Evolutionary conservation across 2,329 filamentous ascomycete genomes (phyloP).

Genomic region (Pezicula rhizophila): DNA sequence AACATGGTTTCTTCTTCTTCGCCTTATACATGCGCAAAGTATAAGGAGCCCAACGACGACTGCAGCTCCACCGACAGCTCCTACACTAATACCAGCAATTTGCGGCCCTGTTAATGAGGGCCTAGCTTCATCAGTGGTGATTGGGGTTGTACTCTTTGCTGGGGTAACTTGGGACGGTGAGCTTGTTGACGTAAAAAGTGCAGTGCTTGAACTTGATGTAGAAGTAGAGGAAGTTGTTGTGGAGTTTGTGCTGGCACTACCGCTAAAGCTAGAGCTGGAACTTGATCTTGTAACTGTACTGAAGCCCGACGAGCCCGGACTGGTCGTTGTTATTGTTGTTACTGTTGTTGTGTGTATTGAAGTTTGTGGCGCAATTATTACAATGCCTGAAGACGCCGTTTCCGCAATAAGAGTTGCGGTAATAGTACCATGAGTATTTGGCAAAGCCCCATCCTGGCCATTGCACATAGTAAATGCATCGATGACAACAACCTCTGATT

Average conservation of each 20-base stretch:
- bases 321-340: conserved; percentile 4
- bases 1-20: conserved; percentile 21
- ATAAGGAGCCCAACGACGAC: conserved; percentile 42
- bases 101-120: conserved; percentile 31
- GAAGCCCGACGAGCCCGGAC: neutral
- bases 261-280: conserved; percentile 13
- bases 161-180: conserved; percentile 12
- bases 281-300: neutral
- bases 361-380: conserved; percentile 20
- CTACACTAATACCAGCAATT: conserved; percentile 53
- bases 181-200: conserved; percentile 11
- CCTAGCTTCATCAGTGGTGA: neutral
- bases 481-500: conserved; percentile 36
- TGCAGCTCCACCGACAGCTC: conserved; percentile 41
- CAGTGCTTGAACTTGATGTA: conserved; percentile 9
- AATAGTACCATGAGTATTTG: conserved; percentile 52
- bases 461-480: conserved; percentile 55
- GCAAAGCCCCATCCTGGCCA: conserved; percentile 40
- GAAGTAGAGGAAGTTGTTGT: conserved; percentile 2
- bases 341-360: conserved; percentile 7
- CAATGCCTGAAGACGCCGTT: conserved; percentile 30
- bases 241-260: conserved; percentile 1
- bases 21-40: conserved; percentile 28
- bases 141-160: neutral
- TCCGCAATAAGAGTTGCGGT: conserved; percentile 48